Conservation (phyloP, 305 asterid species). For the Fraxinus baroniana region DNA sequence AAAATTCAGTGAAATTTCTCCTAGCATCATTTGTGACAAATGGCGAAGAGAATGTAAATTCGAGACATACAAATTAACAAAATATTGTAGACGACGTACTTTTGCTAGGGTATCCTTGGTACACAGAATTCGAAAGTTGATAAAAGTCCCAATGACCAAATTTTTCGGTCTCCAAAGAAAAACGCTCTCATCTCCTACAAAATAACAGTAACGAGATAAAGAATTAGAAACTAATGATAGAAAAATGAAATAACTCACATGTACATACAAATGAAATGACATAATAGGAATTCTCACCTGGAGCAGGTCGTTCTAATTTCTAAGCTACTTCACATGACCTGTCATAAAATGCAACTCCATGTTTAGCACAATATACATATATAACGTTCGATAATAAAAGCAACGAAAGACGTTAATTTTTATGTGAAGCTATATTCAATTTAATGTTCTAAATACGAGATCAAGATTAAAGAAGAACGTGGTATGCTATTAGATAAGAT, state of each 20-base stretch:
- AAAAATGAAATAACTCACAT: neutral
- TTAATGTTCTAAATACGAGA: neutral
- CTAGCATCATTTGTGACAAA: conserved; percentile 11
- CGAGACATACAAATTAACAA: neutral
- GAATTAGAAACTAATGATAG: neutral
- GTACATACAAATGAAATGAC: neutral
- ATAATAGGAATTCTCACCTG: neutral
- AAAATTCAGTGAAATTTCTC: neutral
- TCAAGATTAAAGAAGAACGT: neutral
- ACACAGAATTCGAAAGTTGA: neutral
- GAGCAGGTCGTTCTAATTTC: neutral
- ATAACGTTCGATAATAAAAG: neutral
- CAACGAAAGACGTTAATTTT: neutral
- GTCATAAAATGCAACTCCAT: neutral
- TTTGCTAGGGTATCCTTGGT: neutral
- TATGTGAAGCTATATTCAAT: neutral
- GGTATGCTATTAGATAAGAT: neutral
- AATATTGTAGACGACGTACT: neutral
- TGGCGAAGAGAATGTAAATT: neutral
- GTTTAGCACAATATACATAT: neutral
- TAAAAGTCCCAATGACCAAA: neutral
- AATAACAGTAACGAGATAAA: neutral
- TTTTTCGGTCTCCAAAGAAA: neutral
- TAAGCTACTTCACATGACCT: neutral
- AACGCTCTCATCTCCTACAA: neutral